phyloP scores from a whole-genome alignment of 805 yeast genomes.

The Barnettozyma californica region DNA sequence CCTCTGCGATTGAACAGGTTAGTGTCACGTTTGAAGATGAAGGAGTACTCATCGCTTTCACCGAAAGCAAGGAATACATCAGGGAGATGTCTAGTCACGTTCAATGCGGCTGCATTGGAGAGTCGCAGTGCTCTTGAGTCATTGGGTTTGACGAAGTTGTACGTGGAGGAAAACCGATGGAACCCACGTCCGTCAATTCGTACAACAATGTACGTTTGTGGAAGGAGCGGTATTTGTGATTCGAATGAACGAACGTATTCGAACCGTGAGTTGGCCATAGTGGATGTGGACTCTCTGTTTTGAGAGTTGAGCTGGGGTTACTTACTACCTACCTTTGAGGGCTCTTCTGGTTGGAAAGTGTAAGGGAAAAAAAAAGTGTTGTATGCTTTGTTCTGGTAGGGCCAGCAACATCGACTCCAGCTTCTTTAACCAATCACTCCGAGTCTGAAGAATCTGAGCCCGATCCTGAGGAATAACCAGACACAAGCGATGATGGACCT shows the following conservation, averaged over 20 bases:
- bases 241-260: constrained; percentile 87
- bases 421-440: neutral
- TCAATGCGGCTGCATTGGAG: constrained; percentile 77
- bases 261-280: constrained; percentile 79
- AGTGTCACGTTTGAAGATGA: constrained; percentile 62
- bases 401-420: no score
- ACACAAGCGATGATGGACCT: neutral
- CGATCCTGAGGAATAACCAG: constrained; percentile 13
- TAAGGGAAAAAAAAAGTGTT: no score
- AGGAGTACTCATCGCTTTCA: constrained; percentile 92
- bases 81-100: constrained; percentile 56
- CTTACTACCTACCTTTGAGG: no score
- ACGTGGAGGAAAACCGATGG: constrained; percentile 72
- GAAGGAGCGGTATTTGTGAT: constrained; percentile 63
- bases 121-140: constrained; percentile 69
- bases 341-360: no score
- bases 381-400: no score
- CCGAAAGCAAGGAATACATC: constrained; percentile 86
- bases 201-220: constrained; percentile 75
- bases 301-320: no score
- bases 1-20: constrained; percentile 77
- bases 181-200: constrained; percentile 93
- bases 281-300: no score
- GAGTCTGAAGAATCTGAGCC: constrained; percentile 11
- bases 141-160: constrained; percentile 82